phyloP scores from a whole-genome alignment of 306 rosid species.

The Canavalia gladiata region DNA sequence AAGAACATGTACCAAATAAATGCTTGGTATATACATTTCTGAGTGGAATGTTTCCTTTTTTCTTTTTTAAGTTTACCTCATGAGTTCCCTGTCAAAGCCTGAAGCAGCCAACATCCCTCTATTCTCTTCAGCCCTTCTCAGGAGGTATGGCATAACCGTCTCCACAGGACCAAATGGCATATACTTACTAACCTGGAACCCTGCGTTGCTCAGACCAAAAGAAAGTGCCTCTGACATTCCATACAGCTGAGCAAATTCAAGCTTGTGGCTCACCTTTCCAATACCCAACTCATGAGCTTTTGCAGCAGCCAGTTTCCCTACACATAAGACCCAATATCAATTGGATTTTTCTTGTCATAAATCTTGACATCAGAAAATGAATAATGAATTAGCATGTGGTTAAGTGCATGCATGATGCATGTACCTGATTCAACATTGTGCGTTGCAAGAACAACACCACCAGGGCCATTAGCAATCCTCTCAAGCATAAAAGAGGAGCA shows the following conservation, averaged over 20 bases:
- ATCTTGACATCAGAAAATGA: not conserved
- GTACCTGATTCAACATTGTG: constrained; percentile 91
- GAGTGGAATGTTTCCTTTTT: not conserved
- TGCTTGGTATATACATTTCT: not conserved
- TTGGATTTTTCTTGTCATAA: not conserved
- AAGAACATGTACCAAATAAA: constrained; percentile 18
- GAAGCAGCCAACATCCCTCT: constrained; percentile 84
- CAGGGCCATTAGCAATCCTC: constrained; percentile 68
- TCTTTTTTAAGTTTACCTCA: constrained; percentile 54
- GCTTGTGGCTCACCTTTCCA: constrained; percentile 72
- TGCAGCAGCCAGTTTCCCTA: constrained; percentile 80
- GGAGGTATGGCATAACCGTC: constrained; percentile 83
- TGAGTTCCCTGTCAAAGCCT: constrained; percentile 71
- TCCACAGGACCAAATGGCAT: constrained; percentile 93
- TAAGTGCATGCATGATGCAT: not conserved
- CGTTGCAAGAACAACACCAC: constrained; percentile 81
- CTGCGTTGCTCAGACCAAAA: constrained; percentile 82
- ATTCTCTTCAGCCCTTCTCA: constrained; percentile 94
- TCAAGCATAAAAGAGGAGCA: constrained; percentile 77
- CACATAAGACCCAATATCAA: not conserved
- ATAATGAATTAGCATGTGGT: not conserved
- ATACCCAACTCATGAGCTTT: constrained; percentile 84
- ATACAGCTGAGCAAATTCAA: constrained; percentile 87
- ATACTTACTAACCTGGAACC: constrained; percentile 95
- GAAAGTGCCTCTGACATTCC: constrained; percentile 97